Evolutionary conservation across 106 monocot species (phyloP), one percentile per base, ranked within the genome.

Genomic region (Allium sativum): DNA sequence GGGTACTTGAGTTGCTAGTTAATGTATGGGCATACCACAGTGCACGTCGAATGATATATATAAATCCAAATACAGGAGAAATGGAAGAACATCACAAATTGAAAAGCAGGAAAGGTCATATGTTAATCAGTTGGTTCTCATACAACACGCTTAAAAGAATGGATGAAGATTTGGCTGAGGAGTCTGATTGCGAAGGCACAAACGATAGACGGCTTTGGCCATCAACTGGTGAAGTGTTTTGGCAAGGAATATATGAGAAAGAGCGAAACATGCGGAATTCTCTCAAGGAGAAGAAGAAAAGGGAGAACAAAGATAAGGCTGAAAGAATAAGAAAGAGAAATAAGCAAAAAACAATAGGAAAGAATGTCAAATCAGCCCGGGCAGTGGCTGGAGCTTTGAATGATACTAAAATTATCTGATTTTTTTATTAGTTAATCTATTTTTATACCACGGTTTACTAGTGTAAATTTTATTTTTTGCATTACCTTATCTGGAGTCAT

Each of bases 1-100:
- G 88, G 54, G 73, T 98, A 21, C 79, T 98, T 2, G 96, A 98
- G 72, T 70, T 98, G 14, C 73, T 98, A 15, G 76, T 98, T 15
- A 98, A 98, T 42, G 78, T 98, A 8, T 98, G 96, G 96, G 96
- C 91, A 10, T 98, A 88, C 73, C 96, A 98, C 63, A 91, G 91
- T 48, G 77, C 84, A 43, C 73, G 91, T 16, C 71, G 84, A n/a
- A 96, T 96, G 77, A 72, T 96, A 12, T 82, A 84, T 55, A 67
- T 96, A 15, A 62, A 96, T 60, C 87, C 96, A 10, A 70, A 80
- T 21, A 82, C 87, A 9, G 96, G 96, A 68, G 77, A 52, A 31
- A 84, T 91, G 96, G 79, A 84, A 52, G 96, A 98, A 58, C 82
- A 87, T 9, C 96, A 98, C 70, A 68, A 42, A 18, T 59, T 85